Evolutionary conservation across 805 yeast species (phyloP), one percentile per base, ranked within the genome.

Genomic region (Candida yuanshanica): DNA sequence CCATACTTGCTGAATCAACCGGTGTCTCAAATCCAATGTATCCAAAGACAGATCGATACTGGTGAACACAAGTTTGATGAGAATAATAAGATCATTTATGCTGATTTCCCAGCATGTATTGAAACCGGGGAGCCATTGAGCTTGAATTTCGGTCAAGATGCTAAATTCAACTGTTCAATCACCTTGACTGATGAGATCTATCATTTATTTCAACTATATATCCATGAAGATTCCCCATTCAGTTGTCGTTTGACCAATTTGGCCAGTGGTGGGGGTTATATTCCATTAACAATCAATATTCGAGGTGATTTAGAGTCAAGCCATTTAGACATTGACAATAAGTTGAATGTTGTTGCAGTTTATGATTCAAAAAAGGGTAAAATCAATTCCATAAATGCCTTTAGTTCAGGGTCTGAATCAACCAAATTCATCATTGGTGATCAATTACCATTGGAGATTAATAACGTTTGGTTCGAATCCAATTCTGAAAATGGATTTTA

Each of bases 191-290:
- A 84, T 58, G 82, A 79, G 49, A 52, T 77, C 32, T 84, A 74
- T 55, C 93, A 84, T 54, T 57, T 83, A 44, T 81, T 84, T 59
- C 91, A 84, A 62, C 65, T 83, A 36, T 83, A 83, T 56, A 65
- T 84, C 33, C 93, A 84, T 58, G 83, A 83, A 55, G 93, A 84
- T 56, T 79, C 74, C 8, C 93, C 93, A 22, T 77, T 79, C 55
- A 72, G 83, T 36, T 84, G 93, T 58, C 66, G 82, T 41, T 49
- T 81, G 9, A 83, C 84, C 4, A 58, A 76, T 43, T 62, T 72
- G 16, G 39, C 37, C 7, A 35, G 33, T 6, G 39, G 53, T 33
- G 64, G 70, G 26, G 69, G 48, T 2, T 48, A 33, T n/a, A 63
- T 82, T 11, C 90, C 91, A 5, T 59, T 83, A 41, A 72, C 77